These are phyloP conservation scores for Prinsepia uniflora DNA, from an alignment of 306 rosid species.

Conservation along the genomic window DNA sequence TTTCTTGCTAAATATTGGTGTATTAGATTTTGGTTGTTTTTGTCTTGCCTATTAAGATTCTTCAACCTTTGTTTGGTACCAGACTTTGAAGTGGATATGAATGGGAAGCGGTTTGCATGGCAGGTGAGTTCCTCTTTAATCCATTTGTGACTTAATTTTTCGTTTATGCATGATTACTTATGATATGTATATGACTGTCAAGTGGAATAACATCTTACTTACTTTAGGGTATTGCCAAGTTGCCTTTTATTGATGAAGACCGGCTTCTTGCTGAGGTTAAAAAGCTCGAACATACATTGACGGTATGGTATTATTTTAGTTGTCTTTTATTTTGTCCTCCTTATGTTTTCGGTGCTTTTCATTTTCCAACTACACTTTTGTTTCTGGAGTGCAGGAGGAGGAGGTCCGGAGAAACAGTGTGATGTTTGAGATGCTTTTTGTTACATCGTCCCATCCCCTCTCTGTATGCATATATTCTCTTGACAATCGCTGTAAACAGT, in stretches of 20 bases:
- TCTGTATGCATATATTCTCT: conserved; percentile 94
- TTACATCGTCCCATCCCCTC: conserved; percentile 87
- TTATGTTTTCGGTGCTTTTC: neutral
- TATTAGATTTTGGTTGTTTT: neutral
- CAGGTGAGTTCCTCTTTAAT: conserved; percentile 51
- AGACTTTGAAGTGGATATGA: conserved; percentile 99
- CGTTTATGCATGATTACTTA: neutral
- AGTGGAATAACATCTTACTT: conserved; percentile 22
- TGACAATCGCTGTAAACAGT: conserved; percentile 67
- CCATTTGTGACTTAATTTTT: conserved; percentile 12
- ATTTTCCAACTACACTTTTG: neutral
- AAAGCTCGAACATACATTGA: conserved; percentile 62
- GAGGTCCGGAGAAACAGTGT: conserved; percentile 68
- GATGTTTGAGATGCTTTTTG: conserved; percentile 88
- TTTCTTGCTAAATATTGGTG: conserved; percentile 9
- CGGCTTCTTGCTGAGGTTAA: conserved; percentile 85
- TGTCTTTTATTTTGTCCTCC: neutral
- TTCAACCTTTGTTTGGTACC: conserved; percentile 34
- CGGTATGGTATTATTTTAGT: conserved; percentile 42
- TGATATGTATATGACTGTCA: neutral
- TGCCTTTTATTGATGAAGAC: conserved; percentile 91
- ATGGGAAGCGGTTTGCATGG: conserved; percentile 95
- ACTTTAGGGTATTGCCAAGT: conserved; percentile 85
- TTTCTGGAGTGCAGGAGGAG: conserved; percentile 47
- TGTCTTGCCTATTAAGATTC: conserved; percentile 3